Conservation (phyloP, 2,329 filamentous ascomycete genomes). For the Aschersonia sp. region DNA sequence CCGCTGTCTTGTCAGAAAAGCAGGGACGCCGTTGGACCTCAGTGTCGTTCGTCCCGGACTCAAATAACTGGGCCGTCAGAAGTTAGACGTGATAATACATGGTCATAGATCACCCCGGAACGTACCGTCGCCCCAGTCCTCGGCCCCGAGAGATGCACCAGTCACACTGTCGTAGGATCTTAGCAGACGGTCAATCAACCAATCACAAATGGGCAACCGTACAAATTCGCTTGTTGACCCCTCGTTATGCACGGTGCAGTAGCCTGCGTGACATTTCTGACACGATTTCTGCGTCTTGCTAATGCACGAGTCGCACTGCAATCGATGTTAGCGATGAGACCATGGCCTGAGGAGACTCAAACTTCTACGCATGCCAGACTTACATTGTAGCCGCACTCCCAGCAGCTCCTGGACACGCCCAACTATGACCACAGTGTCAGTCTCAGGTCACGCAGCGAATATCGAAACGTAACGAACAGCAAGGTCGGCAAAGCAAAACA, state of each 20-base stretch:
- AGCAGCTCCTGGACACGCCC: slow-evolving; percentile 58
- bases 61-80: slow-evolving; percentile 1
- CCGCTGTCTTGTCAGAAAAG: slow-evolving; percentile 3
- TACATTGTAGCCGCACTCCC: slow-evolving; percentile 75
- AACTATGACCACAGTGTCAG: slow-evolving; percentile 18
- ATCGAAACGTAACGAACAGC: neutral
- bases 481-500: too few relatives aligned
- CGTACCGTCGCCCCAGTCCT: slow-evolving; percentile 14
- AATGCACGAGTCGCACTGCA: slow-evolving; percentile 64
- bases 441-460: neutral
- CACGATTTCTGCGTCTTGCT: slow-evolving; percentile 57
- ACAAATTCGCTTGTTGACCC: slow-evolving; percentile 54
- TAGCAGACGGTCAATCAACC: slow-evolving; percentile 9
- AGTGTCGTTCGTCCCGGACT: slow-evolving; percentile 1
- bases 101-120: neutral
- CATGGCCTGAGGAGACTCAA: slow-evolving; percentile 1
- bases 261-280: slow-evolving; percentile 59
- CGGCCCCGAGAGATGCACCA: slow-evolving; percentile 23
- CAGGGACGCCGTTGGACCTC: slow-evolving; percentile 1
- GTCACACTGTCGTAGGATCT: slow-evolving; percentile 26
- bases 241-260: slow-evolving; percentile 74
- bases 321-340: neutral
- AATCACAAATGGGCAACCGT: neutral
- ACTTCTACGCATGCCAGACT: slow-evolving; percentile 13
- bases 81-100: neutral